These are phyloP conservation scores for Rheum nobile DNA, from an alignment of 148 eudicot genomes.

Conservation along the genomic window DNA sequence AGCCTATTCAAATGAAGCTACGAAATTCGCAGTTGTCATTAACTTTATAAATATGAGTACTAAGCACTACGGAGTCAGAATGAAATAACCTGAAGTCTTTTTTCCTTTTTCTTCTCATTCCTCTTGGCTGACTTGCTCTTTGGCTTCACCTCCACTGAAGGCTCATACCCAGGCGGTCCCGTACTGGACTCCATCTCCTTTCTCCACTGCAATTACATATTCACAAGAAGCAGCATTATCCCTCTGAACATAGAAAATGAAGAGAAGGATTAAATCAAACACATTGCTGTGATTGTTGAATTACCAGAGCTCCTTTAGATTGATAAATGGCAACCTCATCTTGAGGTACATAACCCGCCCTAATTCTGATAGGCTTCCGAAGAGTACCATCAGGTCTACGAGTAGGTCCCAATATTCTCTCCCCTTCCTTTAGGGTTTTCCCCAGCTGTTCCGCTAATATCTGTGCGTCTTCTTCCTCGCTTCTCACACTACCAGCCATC, in stretches of 20 bases:
- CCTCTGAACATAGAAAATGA: neutral
- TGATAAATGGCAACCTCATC: slow-evolving; percentile 95
- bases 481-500: slow-evolving; percentile 25
- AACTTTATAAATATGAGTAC: neutral
- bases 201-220: slow-evolving; percentile 39
- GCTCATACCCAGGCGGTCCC: slow-evolving; percentile 79
- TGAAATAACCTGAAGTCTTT: slow-evolving; percentile 44
- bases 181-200: slow-evolving; percentile 60
- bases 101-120: slow-evolving; percentile 86
- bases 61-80: neutral
- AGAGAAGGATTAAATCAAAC: neutral
- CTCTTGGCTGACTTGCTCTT: slow-evolving; percentile 78
- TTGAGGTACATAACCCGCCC: slow-evolving; percentile 86
- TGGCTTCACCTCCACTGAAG: slow-evolving; percentile 36
- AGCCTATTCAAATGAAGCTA: neutral
- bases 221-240: neutral
- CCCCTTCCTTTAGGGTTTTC: slow-evolving; percentile 86
- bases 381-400: slow-evolving; percentile 90
- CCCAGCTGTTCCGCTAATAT: slow-evolving; percentile 35
- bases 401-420: slow-evolving; percentile 77
- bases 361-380: slow-evolving; percentile 64
- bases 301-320: slow-evolving; percentile 79
- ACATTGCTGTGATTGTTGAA: neutral
- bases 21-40: neutral
- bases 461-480: slow-evolving; percentile 26